Evolutionary conservation across 148 eudicot genomes (phyloP), one percentile per base, ranked within the genome.

Genomic region (Dysphania ambrosioides): DNA sequence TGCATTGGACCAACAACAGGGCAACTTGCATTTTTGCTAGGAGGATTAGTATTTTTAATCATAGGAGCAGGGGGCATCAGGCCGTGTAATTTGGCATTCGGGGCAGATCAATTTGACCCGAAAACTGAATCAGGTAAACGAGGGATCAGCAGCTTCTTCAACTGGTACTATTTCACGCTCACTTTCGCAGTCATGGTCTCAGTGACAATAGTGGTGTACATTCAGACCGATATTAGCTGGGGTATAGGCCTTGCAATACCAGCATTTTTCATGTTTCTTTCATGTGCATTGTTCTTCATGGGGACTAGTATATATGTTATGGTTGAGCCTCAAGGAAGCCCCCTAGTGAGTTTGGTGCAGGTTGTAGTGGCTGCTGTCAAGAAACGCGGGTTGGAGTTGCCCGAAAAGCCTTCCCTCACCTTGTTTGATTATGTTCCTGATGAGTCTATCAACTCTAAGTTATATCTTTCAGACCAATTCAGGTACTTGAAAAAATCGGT

Each of bases 91-190:
- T 51, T 87, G 8, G 90, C 93, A 23, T 89, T 89, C 27, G 90
- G 93, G 4, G 90, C 89, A 0, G 89, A 89, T 65, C 93, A 87
- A 32, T 87, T 89, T 35, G 84, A 87, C 72, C 90, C 89, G 13
- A 49, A 76, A 6, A 89, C 89, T 1, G 89, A 83, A 8, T 85
- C 87, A 0, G 90, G 90, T 18, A 89, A 84, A 63, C 81, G 84
- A 0, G 90, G 87, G n/a, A 79, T 85, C 19, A 81, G 49, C 40
- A 85, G 88, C 67, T 89, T 87, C 83, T 89, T 89, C 83, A 89
- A 85, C 34, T 87, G 93, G 93, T 88, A 84, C 79, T 85, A 79
- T 72, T 85, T 89, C 88, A 87, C 88, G 51, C 80, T 78, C 44
- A 89, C 93, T 4, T 87, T 85, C 71, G 86, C 90, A 4, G 21